Evolutionary conservation across 768 basidiomycete species (phyloP), one percentile per base, ranked within the genome.

Genomic region (Suillus variegatus): DNA sequence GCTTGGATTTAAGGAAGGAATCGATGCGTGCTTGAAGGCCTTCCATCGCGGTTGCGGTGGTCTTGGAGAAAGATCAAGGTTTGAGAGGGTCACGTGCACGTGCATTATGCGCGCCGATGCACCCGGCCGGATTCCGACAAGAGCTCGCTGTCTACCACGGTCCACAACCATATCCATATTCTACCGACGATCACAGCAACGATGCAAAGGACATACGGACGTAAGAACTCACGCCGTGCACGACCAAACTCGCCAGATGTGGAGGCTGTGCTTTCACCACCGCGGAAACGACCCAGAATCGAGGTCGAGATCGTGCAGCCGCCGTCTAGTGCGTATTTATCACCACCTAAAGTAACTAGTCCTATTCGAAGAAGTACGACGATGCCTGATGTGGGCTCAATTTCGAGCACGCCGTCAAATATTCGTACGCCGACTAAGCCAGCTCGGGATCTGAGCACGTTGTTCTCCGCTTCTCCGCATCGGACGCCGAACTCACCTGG

Each of bases 1-100:
- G 84, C 69, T 84, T 86, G 0, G 87, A 71, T 77, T 88, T 89
- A 9, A 78, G 69, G 74, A 93, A 95, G 0, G 93, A 92, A 51
- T 85, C 84, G 66, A 92, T 75, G 22, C 93, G 86, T 60, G 80
- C 78, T 72, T 85, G 77, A 54, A 85, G 78, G 62, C 80, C 76
- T 67, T 89, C 83, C 88, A 89, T 88, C 38, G 69, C 4, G 52
- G 18, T 35, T 18, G 32, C 64, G 65, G 71, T 72, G 65, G 38
- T 57, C 60, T 14, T 49, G 57, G 40, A 28, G 20, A 57, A 40
- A 64, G 40, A 58, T 66, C 51, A 41, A 25, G 54, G 49, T 56
- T 62, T 35, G 9, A 60, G 57, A 18, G 5, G 25, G 57, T 60
- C 57, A 60, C 57, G 57, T 60, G 57, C 40, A 6, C 20, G 32